phyloP scores from a whole-genome alignment of 1,139 yeast species.

The Pichia cactophila region DNA sequence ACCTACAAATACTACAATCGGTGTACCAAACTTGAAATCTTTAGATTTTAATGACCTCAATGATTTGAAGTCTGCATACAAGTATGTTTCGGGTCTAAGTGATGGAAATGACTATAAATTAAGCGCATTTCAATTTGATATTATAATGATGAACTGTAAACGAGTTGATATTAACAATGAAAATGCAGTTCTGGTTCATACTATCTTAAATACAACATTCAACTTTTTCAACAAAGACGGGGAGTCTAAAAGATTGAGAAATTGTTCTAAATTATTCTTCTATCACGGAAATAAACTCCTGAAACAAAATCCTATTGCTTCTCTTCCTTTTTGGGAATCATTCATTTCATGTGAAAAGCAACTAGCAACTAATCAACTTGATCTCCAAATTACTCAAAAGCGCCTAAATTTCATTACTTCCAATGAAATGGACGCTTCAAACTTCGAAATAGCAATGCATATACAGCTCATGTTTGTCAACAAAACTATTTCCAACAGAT shows the following conservation, averaged over 20 bases:
- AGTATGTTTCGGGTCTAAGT: background rate
- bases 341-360: background rate
- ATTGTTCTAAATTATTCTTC: conserved; percentile 23
- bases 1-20: background rate
- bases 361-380: background rate
- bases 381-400: background rate
- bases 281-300: conserved; percentile 21
- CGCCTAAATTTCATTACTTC: background rate
- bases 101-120: background rate
- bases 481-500: background rate
- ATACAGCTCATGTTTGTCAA: conserved; percentile 1
- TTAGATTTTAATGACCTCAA: too few relatives aligned
- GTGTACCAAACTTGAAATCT: background rate
- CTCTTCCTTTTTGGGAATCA: conserved; percentile 5
- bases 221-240: background rate
- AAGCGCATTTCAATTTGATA: background rate
- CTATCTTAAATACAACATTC: background rate
- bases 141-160: conserved; percentile 2
- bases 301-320: background rate
- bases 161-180: background rate
- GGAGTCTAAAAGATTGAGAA: conserved; percentile 19
- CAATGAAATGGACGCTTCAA: background rate
- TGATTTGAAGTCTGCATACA: too few relatives aligned
- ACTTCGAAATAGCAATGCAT: background rate
- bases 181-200: background rate